Evolutionary conservation across 2,329 filamentous ascomycete species (phyloP).

Genomic region (Colletotrichum cordylinicola): DNA sequence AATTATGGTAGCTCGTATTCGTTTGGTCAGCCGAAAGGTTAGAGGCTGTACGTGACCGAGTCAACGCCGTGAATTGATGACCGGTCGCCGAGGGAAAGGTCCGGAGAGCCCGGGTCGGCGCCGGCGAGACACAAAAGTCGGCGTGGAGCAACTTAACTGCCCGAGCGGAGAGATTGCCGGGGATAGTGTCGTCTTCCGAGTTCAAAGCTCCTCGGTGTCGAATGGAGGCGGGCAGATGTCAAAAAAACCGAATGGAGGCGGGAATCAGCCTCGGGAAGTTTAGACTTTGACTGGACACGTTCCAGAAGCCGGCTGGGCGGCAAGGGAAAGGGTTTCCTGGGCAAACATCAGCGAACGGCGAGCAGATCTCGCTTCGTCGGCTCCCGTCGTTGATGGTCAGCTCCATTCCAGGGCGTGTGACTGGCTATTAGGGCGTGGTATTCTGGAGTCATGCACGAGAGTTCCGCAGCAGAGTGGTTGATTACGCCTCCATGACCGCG

Average conservation of each 20-base stretch:
- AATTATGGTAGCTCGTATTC: neutral
- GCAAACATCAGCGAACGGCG: neutral
- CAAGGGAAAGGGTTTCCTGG: neutral
- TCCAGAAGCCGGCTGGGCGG: neutral
- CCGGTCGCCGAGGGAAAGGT: neutral
- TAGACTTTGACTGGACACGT: neutral
- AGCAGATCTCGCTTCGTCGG: neutral
- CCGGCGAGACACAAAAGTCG: neutral
- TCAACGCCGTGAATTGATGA: neutral
- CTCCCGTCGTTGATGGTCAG: neutral
- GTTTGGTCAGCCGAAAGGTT: neutral
- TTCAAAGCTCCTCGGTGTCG: neutral
- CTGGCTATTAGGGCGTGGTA: neutral
- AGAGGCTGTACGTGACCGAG: neutral
- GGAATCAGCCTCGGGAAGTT: neutral
- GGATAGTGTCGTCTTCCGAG: neutral
- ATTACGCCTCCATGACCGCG: neutral
- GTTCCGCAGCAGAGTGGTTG: neutral
- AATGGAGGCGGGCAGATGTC: neutral
- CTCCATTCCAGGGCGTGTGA: neutral
- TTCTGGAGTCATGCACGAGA: neutral
- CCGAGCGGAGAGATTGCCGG: neutral
- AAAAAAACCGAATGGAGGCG: neutral
- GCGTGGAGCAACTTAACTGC: slow-evolving; percentile 10
- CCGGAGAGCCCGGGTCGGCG: neutral